Evolutionary conservation across 257 asterid species (phyloP), one percentile per base, ranked within the genome.

Genomic region (Leonotis leonurus): DNA sequence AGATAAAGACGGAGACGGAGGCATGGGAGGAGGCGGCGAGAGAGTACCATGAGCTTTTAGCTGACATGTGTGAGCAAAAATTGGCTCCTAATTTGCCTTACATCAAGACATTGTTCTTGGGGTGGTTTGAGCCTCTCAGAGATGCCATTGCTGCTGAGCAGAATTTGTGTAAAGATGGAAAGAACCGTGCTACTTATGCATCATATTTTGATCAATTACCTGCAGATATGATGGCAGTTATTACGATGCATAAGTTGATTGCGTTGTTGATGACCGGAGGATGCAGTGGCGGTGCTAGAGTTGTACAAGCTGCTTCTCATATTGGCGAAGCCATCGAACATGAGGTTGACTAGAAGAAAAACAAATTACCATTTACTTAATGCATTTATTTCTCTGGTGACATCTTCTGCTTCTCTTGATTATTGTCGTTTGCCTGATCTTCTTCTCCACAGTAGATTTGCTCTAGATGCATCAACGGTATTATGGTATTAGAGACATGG

Each of bases 51-150:
- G 97, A 92, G 83, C 83, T 89, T 39, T 54, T 89, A 67, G 68
- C 20, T 27, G 99, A 89, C 56, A 92, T 92, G 99, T 92, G 99
- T 65, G 86, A 92, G 88, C 96, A 92, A 26, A 92, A 87, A 70
- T 70, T 89, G 75, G 96, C 99, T 6, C 97, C 97, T 8, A 87
- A 85, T 79, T 83, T 92, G 82, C 96, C 99, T 21, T 92, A 89
- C 58, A 76, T 92, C 36, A 92, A 92, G 80, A 78, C 97, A 2
- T 64, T 92, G 85, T 89, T 89, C 52, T 72, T 92, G 36, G 97
- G 97, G 16, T 92, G 97, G 99, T 92, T 92, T 82, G 96, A 92
- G 78, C 99, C 99, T 2, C 43, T 92, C 79, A 77, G 84, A 45
- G 83, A 89, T 57, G 94, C 95, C 41, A 92, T 92, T 68, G 86